Evolutionary conservation across 768 basidiomycete species (phyloP).

Genomic region (Candolleomyces eurysporus): DNA sequence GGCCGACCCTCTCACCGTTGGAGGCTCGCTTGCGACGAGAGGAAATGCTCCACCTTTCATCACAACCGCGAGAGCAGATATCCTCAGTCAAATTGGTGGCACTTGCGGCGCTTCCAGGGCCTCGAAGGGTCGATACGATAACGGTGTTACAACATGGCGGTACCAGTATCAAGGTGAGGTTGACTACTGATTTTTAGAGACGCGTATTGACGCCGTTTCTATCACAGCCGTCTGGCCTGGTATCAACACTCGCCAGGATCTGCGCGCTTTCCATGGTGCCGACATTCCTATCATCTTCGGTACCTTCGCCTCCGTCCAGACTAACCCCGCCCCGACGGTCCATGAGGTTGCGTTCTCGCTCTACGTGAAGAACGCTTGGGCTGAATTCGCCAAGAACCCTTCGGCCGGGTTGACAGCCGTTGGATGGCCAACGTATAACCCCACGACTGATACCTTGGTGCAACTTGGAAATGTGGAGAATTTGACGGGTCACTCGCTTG

Average conservation of each 20-base stretch:
- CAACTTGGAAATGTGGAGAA: conserved; percentile 22
- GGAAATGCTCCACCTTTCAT: conserved; percentile 27
- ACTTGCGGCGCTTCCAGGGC: conserved; percentile 30
- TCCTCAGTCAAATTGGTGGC: conserved; percentile 28
- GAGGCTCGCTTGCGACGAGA: conserved; percentile 21
- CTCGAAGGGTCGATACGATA: conserved; percentile 23
- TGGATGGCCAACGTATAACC: conserved; percentile 22
- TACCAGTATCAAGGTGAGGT: conserved; percentile 26
- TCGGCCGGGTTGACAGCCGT: conserved; percentile 20
- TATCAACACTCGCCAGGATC: conserved; percentile 29
- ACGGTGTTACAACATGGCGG: conserved; percentile 27
- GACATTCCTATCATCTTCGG: conserved; percentile 41
- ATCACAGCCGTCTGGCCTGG: conserved; percentile 33
- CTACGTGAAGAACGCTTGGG: conserved; percentile 39
- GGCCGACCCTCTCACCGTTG: conserved; percentile 32
- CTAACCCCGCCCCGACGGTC: conserved; percentile 17
- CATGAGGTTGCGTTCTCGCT: conserved; percentile 29
- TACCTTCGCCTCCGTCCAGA: conserved; percentile 22
- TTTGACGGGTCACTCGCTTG: conserved; percentile 11
- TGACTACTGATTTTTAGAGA: not conserved
- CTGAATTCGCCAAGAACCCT: conserved; percentile 41
- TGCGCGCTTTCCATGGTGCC: conserved; percentile 37
- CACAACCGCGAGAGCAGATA: conserved; percentile 27
- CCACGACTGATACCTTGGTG: conserved; percentile 14
- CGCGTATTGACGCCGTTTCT: not conserved